These are phyloP conservation scores for Cerrena zonata DNA, from an alignment of 1,284 basidiomycete genomes.

Conservation along the genomic window DNA sequence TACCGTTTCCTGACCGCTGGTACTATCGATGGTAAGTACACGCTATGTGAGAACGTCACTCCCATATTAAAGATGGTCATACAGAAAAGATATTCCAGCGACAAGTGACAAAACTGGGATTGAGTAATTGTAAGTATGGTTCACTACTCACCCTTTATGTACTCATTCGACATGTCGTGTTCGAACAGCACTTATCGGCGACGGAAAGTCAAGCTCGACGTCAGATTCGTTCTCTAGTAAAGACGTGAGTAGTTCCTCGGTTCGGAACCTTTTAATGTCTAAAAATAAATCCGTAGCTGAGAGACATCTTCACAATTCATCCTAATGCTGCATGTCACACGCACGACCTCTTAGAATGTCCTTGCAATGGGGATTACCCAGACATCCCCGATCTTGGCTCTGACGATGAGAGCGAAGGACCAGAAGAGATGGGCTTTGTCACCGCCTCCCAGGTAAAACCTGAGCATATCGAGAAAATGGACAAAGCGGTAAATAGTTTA, in stretches of 20 bases:
- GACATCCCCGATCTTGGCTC: slow-evolving; percentile 10
- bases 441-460: slow-evolving; percentile 65
- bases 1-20: slow-evolving; percentile 86
- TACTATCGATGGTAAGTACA: slow-evolving; percentile 65
- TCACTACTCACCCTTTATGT: neutral
- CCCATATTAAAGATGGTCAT: too few species aligned
- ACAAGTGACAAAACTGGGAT: slow-evolving; percentile 91
- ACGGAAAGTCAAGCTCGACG: slow-evolving; percentile 46
- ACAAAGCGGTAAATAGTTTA: slow-evolving; percentile 43
- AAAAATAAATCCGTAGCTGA: slow-evolving; percentile 67
- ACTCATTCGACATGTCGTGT: neutral
- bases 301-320: slow-evolving; percentile 88
- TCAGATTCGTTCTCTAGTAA: slow-evolving; percentile 84
- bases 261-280: too few species aligned
- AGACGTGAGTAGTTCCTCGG: slow-evolving; percentile 54
- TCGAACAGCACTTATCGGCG: slow-evolving; percentile 59
- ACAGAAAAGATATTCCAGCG: slow-evolving; percentile 84
- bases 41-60: neutral
- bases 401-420: slow-evolving; percentile 23
- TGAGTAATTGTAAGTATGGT: slow-evolving; percentile 72
- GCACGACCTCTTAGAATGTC: slow-evolving; percentile 80
- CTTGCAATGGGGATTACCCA: slow-evolving; percentile 42
- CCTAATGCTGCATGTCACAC: slow-evolving; percentile 81
- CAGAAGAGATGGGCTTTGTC: slow-evolving; percentile 54
- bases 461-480: slow-evolving; percentile 42